phyloP scores from a whole-genome alignment of 257 asterid species.

The Parsonsia alboflavescens region DNA sequence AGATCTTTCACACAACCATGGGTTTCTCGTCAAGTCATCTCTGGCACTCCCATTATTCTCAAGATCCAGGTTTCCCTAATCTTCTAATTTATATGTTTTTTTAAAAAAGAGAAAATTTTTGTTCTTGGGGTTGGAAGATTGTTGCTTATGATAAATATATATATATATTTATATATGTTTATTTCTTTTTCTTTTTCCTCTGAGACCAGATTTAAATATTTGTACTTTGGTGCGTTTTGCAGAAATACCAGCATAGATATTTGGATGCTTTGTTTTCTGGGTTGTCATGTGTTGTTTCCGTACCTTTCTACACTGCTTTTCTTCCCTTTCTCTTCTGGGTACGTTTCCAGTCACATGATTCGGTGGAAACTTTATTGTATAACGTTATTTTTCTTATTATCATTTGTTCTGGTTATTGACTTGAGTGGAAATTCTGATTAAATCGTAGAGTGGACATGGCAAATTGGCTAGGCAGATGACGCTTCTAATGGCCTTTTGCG shows the following conservation, averaged over 20 bases:
- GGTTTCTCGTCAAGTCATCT: constrained; percentile 48
- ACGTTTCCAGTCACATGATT: constrained; percentile 15
- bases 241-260: constrained; percentile 56
- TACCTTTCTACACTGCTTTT: constrained; percentile 93
- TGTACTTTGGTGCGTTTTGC: constrained; percentile 28
- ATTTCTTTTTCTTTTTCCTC: too few relatives aligned
- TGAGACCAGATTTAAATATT: neutral
- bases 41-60: constrained; percentile 57
- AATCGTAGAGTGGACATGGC: constrained; percentile 78
- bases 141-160: too few relatives aligned
- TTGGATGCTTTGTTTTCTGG: constrained; percentile 81
- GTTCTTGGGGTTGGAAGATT: neutral
- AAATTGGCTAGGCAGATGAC: constrained; percentile 97
- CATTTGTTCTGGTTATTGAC: neutral
- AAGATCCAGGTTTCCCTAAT: constrained; percentile 66
- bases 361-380: neutral
- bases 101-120: neutral
- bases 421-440: constrained; percentile 8
- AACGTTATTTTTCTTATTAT: neutral
- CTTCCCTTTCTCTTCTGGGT: constrained; percentile 98
- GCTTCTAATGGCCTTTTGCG: constrained; percentile 84
- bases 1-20: constrained; percentile 78
- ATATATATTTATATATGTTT: too few relatives aligned
- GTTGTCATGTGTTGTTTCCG: constrained; percentile 84
- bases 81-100: neutral